Conservation (phyloP, 768 basidiomycete genomes). For the Leucosporidium yakuticum region DNA sequence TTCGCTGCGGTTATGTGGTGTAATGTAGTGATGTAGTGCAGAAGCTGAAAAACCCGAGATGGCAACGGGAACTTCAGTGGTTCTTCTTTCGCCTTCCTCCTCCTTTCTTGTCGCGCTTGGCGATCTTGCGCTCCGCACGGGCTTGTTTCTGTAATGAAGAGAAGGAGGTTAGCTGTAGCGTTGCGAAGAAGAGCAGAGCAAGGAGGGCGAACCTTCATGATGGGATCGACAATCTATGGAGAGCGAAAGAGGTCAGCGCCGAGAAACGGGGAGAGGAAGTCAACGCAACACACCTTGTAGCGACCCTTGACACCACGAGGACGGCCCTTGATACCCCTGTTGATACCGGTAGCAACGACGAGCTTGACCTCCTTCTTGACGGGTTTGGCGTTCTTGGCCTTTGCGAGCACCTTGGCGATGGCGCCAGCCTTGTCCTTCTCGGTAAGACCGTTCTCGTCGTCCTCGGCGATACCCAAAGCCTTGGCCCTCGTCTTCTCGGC, state of each 20-base stretch:
- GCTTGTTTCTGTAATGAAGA: conserved; percentile 49
- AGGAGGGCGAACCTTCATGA: conserved; percentile 38
- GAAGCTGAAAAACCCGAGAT: too few relatives aligned
- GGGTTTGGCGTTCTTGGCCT: conserved; percentile 43
- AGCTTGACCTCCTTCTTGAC: conserved; percentile 56
- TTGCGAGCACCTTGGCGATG: conserved; percentile 74
- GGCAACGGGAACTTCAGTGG: too few relatives aligned
- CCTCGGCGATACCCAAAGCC: conserved; percentile 85
- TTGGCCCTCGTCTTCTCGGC: conserved; percentile 92
- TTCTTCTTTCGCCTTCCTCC: conserved; percentile 20
- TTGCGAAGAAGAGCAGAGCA: not conserved
- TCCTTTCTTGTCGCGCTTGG: conserved; percentile 59
- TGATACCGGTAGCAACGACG: conserved; percentile 83
- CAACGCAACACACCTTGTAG: conserved; percentile 50
- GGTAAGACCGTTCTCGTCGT: conserved; percentile 67
- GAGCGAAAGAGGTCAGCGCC: not conserved
- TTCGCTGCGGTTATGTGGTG: too few relatives aligned
- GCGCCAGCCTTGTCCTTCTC: conserved; percentile 91
- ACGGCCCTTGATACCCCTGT: conserved; percentile 82
- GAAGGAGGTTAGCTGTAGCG: too few relatives aligned
- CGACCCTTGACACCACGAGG: conserved; percentile 94
- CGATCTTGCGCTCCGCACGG: conserved; percentile 73
- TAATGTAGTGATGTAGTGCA: too few relatives aligned
- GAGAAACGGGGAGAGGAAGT: conserved; percentile 12
- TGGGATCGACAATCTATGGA: conserved; percentile 28